phyloP scores from a whole-genome alignment of 768 basidiomycete genomes.

The Agrocybe pediades region DNA sequence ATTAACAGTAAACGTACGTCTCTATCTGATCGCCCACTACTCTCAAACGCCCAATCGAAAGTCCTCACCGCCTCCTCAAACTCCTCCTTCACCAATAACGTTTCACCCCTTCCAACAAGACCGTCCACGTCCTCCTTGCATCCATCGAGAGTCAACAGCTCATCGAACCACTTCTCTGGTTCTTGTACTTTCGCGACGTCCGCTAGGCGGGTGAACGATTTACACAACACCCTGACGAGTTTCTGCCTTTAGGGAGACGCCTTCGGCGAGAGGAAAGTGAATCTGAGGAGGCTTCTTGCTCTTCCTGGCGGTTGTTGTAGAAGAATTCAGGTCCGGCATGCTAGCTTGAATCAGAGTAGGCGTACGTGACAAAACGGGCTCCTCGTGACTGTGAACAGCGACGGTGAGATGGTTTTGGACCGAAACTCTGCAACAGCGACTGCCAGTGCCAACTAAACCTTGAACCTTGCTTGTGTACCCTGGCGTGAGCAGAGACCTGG shows the following conservation, averaged over 20 bases:
- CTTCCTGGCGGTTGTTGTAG: constrained; percentile 19
- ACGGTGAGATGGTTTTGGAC: no score
- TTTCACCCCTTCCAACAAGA: constrained; percentile 74
- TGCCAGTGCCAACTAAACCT: no score
- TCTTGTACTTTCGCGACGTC: constrained; percentile 37
- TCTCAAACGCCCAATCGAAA: constrained; percentile 83
- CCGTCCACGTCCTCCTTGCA: constrained; percentile 75
- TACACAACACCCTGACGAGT: constrained; percentile 69
- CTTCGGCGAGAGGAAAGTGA: constrained; percentile 53
- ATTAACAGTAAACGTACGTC: constrained; percentile 50
- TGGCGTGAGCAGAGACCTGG: no score
- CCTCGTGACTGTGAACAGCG: no score
- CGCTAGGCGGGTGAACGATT: constrained; percentile 67
- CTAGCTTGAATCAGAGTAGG: no score
- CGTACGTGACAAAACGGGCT: no score
- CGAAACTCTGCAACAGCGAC: no score
- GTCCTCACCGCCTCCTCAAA: constrained; percentile 86
- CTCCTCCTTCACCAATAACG: constrained; percentile 69
- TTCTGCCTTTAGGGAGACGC: constrained; percentile 61
- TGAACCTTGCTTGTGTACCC: no score
- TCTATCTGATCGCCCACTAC: constrained; percentile 70
- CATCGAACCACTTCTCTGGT: constrained; percentile 71
- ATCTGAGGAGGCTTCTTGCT: constrained; percentile 35
- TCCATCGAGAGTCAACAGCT: constrained; percentile 67
- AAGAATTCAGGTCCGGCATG: background rate